Evolutionary conservation across 2,329 filamentous ascomycete species (phyloP), one percentile per base, ranked within the genome.

Genomic region (Aureobasidium mangrovei): DNA sequence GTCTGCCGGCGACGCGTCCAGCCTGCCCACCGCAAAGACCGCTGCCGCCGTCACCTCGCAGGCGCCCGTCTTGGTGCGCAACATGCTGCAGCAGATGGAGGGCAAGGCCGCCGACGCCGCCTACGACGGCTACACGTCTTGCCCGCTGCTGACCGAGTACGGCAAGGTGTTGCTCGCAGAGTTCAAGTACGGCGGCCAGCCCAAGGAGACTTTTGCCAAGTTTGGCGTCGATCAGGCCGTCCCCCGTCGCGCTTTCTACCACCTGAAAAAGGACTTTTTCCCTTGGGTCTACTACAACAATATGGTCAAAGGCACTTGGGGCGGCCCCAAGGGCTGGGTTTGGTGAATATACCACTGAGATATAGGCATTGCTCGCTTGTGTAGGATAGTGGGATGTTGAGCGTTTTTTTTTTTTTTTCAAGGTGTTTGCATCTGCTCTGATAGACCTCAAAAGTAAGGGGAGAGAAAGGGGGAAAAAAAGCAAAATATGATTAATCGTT

Each of bases 261-360:
- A 83, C 60, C 60, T 84, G 42, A 84, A 84, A 72, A 84, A 81
- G 68, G 76, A 83, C 62, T 84, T 84, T 61, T 84, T 84, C 67
- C 81, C 81, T 0, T 84, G 81, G 81, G 81, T 84, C 2, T 84
- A 84, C 66, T 75, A 73, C 52, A 75, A 78, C 36, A 74, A 72
- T 36, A 77, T 82, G 74, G 74, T 84, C 5, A 83, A 80, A 68
- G 81, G 81, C 4, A 78, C 72, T 6, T 84, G 81, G 81, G 80
- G 71, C 26, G 81, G 81, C 4, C 78, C 80, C 0, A 80, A 77
- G 63, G 80, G 80, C 0, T 81, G 69, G 69, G 57, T 45, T 7
- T 49, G 35, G 39, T 57, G 29, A 41, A 32, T 18, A 18, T 18
- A 18, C 18, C 18, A 18, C 18, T 18, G 18, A 18, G 18, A 18